phyloP scores from a whole-genome alignment of 2,329 filamentous ascomycete species.

The Cladosporium phlei region DNA sequence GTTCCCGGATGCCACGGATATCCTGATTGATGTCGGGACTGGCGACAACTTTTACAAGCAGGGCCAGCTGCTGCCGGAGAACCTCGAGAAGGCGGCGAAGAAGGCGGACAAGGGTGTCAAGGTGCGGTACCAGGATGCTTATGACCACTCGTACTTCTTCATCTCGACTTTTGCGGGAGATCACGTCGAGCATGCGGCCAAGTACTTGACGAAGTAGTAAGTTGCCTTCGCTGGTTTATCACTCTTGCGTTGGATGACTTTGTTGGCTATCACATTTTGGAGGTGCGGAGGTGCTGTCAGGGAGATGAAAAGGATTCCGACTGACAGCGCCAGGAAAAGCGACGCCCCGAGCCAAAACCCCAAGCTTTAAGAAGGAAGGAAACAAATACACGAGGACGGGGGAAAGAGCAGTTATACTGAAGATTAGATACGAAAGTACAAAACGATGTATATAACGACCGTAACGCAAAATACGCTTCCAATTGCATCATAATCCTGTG shows the following conservation, averaged over 20 bases:
- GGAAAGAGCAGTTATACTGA: too few species aligned
- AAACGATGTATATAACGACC: not conserved
- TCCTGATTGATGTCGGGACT: conserved; percentile 87
- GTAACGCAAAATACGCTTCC: too few species aligned
- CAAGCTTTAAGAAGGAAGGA: conserved; percentile 1
- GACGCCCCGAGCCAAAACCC: not conserved
- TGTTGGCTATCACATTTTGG: too few species aligned
- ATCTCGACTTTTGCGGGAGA: conserved; percentile 87
- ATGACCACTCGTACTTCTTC: conserved; percentile 97
- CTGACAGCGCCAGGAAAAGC: conserved; percentile 11
- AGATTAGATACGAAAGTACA: not conserved
- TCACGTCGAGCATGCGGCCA: conserved; percentile 87
- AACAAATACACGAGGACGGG: too few species aligned
- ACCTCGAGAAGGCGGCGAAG: conserved; percentile 75
- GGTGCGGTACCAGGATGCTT: conserved; percentile 80
- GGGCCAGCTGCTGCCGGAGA: conserved; percentile 87
- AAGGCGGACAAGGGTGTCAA: conserved; percentile 68
- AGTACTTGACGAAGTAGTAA: conserved; percentile 53
- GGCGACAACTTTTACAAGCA: conserved; percentile 97
- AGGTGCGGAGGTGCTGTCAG: too few species aligned
- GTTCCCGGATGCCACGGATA: conserved; percentile 68
- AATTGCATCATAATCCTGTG: too few species aligned
- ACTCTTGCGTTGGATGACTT: not conserved
- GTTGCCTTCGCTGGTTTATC: not conserved
- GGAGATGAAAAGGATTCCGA: not conserved